Evolutionary conservation across 2,329 filamentous ascomycete genomes (phyloP).

Genomic region (Cryphonectria carpinicola): DNA sequence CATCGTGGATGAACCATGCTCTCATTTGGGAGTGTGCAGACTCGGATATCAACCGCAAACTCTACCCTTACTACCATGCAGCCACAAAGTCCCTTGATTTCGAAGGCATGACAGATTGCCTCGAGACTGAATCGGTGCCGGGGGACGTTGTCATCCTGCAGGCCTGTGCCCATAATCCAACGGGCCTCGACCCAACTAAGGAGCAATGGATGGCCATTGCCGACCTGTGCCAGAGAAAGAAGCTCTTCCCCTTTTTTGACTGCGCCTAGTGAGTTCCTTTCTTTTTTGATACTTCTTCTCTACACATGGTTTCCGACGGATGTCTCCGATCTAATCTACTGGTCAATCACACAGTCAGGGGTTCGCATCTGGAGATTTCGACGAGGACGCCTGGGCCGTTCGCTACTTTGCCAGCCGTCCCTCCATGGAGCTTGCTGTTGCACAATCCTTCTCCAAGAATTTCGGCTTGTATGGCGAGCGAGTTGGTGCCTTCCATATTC

Average conservation of each 20-base stretch:
- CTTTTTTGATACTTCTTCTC: background rate
- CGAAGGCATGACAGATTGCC: constrained; percentile 34
- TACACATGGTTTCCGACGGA: background rate
- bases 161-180: constrained; percentile 45
- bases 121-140: constrained; percentile 33
- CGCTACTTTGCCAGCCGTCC: constrained; percentile 35
- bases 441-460: constrained; percentile 43
- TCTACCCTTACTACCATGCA: constrained; percentile 40
- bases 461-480: constrained; percentile 35
- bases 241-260: constrained; percentile 43
- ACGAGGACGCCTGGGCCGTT: constrained; percentile 41
- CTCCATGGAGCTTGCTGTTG: constrained; percentile 35
- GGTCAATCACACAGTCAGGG: constrained; percentile 35
- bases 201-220: constrained; percentile 42
- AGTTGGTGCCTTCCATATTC: constrained; percentile 36
- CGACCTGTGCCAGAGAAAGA: constrained; percentile 36
- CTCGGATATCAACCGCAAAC: constrained; percentile 29
- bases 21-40: constrained; percentile 37
- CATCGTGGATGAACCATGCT: constrained; percentile 40
- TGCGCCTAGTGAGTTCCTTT: constrained; percentile 30
- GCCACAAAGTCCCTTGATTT: constrained; percentile 37
- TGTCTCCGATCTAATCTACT: background rate
- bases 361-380: constrained; percentile 41
- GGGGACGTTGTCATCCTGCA: constrained; percentile 44
- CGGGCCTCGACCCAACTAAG: constrained; percentile 40